Evolutionary conservation across 495 filamentous ascomycete genomes (phyloP).

Genomic region (Penicillium fimorum): DNA sequence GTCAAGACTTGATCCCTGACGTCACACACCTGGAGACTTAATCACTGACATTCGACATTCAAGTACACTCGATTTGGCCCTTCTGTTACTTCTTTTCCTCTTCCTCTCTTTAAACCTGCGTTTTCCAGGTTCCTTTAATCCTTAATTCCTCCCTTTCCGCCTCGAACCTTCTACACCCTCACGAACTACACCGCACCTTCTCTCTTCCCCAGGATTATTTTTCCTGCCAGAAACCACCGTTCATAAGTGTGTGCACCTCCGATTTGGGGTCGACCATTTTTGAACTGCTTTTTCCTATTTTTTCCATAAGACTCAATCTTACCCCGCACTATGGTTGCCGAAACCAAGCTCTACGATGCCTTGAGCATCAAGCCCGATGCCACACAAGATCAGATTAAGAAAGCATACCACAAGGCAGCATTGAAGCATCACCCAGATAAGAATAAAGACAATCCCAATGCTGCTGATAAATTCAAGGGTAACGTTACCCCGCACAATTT

Average conservation of each 20-base stretch:
- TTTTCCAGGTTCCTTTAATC: background rate
- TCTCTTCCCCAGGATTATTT: conserved; percentile 2
- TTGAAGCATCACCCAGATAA: conserved; percentile 96
- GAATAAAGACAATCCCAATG: conserved; percentile 84
- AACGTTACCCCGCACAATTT: conserved; percentile 23
- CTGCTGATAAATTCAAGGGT: conserved; percentile 86
- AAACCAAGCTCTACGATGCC: conserved; percentile 81
- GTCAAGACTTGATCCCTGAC: conserved; percentile 18
- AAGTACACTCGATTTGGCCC: background rate
- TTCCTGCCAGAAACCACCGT: conserved; percentile 13
- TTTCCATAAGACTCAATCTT: conserved; percentile 19
- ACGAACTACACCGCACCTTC: conserved; percentile 21
- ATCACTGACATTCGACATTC: conserved; percentile 3
- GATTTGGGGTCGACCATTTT: conserved; percentile 3
- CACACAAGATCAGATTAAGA: conserved; percentile 92
- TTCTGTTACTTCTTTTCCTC: conserved; percentile 6
- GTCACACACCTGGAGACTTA: conserved; percentile 29
- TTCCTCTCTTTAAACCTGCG: conserved; percentile 12
- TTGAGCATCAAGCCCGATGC: conserved; percentile 75
- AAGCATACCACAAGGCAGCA: conserved; percentile 90
- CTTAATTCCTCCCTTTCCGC: conserved; percentile 2
- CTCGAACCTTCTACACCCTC: conserved; percentile 46
- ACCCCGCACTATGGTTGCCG: conserved; percentile 66
- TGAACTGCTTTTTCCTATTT: conserved; percentile 6
- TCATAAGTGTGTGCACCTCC: conserved; percentile 14